phyloP scores from a whole-genome alignment of 306 rosid genomes.

The Corylus avellana region DNA sequence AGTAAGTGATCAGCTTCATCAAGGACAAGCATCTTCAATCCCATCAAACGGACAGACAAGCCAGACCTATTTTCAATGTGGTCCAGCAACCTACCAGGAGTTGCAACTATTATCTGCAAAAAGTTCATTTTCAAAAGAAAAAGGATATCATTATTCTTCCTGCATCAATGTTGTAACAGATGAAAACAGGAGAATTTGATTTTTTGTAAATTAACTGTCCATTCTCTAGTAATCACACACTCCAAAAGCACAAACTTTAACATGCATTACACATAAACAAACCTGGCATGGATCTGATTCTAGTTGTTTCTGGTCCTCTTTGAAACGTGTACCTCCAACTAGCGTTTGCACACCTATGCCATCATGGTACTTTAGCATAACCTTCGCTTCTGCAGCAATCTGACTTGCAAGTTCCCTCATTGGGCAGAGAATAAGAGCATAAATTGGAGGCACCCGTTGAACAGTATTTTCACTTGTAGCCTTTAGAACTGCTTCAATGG shows the following conservation, averaged over 20 bases:
- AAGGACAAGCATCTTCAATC: slow-evolving; percentile 82
- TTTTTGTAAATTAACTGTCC: background rate
- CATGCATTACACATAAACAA: slow-evolving; percentile 15
- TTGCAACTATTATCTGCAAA: slow-evolving; percentile 87
- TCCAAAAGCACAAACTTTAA: slow-evolving; percentile 19
- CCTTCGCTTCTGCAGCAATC: slow-evolving; percentile 82
- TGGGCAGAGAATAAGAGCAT: slow-evolving; percentile 86
- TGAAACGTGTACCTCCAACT: slow-evolving; percentile 87
- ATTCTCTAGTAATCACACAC: slow-evolving; percentile 4
- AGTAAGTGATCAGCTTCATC: slow-evolving; percentile 92
- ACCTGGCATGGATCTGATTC: slow-evolving; percentile 96
- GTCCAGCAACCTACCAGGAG: slow-evolving; percentile 95
- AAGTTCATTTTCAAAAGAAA: slow-evolving; percentile 11
- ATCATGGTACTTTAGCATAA: slow-evolving; percentile 69
- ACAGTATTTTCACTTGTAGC: slow-evolving; percentile 45
- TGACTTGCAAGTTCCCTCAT: slow-evolving; percentile 97
- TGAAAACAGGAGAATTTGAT: slow-evolving; percentile 16
- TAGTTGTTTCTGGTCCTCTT: slow-evolving; percentile 80
- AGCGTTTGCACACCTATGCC: slow-evolving; percentile 85
- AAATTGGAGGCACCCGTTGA: slow-evolving; percentile 68
- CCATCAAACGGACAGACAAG: slow-evolving; percentile 78
- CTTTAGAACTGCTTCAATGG: slow-evolving; percentile 97
- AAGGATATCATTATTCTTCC: slow-evolving; percentile 10
- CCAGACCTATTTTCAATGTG: slow-evolving; percentile 87
- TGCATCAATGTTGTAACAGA: slow-evolving; percentile 8